Conservation (phyloP, 2,329 filamentous ascomycete genomes). For the Fusarium coffeatum region DNA sequence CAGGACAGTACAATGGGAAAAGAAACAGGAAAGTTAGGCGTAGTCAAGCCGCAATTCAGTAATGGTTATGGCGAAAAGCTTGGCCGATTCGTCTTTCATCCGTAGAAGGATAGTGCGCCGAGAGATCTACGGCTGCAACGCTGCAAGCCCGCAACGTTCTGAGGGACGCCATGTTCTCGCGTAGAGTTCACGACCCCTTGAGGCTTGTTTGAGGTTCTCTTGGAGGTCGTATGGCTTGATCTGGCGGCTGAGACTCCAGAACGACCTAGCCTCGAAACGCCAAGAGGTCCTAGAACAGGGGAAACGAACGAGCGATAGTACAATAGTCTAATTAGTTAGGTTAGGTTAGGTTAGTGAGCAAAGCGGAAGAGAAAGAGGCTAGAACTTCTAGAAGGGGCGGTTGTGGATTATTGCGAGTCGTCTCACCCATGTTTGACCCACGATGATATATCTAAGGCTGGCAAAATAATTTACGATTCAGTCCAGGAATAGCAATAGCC, state of each 20-base stretch:
- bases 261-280: slow-evolving; percentile 31
- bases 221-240: neutral
- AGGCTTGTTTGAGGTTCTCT: slow-evolving; percentile 25
- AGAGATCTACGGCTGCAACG: slow-evolving; percentile 27
- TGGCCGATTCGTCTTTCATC: slow-evolving; percentile 1
- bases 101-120: slow-evolving; percentile 21
- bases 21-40: neutral
- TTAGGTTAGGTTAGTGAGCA: neutral
- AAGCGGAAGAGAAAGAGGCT: slow-evolving; percentile 7
- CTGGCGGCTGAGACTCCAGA: slow-evolving; percentile 28
- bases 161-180: slow-evolving; percentile 12
- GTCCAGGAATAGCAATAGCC: neutral
- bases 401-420: slow-evolving; percentile 8
- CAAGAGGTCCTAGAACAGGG: slow-evolving; percentile 18
- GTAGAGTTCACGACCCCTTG: neutral
- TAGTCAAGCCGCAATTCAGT: neutral
- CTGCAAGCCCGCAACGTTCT: slow-evolving; percentile 25
- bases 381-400: slow-evolving; percentile 14
- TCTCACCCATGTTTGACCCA: slow-evolving; percentile 29
- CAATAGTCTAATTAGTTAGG: neutral
- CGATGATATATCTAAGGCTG: neutral
- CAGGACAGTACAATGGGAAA: neutral
- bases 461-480: slow-evolving; percentile 4
- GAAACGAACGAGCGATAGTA: neutral
- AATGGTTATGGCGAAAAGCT: slow-evolving; percentile 2